Base-by-base conservation (phyloP, 129 eudicot genomes). In the Chrysanthemum makinoi region DNA sequence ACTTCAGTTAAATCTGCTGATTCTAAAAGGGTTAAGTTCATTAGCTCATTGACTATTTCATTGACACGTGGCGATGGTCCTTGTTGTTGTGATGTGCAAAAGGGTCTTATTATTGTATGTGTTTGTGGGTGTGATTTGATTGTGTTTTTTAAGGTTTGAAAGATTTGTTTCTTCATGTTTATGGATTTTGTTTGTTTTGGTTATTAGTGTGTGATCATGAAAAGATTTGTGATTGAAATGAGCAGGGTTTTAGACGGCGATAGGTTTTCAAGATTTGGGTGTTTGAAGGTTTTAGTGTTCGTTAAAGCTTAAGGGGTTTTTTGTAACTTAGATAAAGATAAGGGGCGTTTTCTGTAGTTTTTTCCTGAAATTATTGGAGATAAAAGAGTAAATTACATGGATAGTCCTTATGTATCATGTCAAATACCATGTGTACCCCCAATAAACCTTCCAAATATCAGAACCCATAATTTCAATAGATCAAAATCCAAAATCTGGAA, bases 1-100 rank as follows among this genome's bases (percentile, higher is more conserved):
- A 88, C 66, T 50, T 85, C 91, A 17, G 86, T 74, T 74, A 91
- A 65, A 57, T 91, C 97, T 2, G 96, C 83, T 6, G 86, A 81
- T 76, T 91, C 97, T 1, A 85, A 75, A 58, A 88, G 28, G 6
- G 96, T 88, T 9, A 91, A 82, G 19, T 76, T 78, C 55, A 87
- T 64, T 5, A 91, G 52, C 70, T 91, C 90, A 63, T 88, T 80
- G 7, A 85, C 96, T 68, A 91, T 91, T 9, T 76, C 80, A 4
- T 85, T 69, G 19, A 91, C 88, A 58, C 87, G 86, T 7, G 69
- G 78, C 3, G 95, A 80, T 2, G 87, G 86, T 53, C 54, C 16
- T 56, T 52, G 57, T 15, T 61, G 47, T 28, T 83, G 79, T 30
- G 30, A 65, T 35, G 17, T 6, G 76, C n/a, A 62, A 62, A 53